These are phyloP conservation scores for Metrosideros polymorpha DNA, from an alignment of 441 rosid species.

Conservation along the genomic window DNA sequence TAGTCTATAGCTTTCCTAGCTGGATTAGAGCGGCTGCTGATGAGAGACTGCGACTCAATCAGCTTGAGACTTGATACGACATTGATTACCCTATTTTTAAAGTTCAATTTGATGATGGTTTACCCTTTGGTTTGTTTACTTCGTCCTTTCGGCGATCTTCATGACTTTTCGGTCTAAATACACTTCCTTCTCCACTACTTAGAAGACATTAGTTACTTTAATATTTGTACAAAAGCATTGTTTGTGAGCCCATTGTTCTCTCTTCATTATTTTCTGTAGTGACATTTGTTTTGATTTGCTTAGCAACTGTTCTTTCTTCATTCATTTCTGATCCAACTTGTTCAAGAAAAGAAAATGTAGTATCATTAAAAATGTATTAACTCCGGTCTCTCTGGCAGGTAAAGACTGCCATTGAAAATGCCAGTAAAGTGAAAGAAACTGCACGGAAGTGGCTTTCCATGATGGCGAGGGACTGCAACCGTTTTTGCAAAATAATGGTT, in stretches of 20 bases:
- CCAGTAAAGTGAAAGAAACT: conserved; percentile 54
- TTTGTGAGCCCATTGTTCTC: background rate
- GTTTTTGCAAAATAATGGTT: conserved; percentile 95
- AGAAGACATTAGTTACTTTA: background rate
- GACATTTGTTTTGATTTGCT: background rate
- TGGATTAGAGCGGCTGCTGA: background rate
- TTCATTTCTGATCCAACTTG: background rate
- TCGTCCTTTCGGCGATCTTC: background rate
- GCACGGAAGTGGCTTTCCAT: conserved; percentile 54
- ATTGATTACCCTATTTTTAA: background rate
- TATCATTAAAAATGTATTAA: background rate
- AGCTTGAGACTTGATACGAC: background rate
- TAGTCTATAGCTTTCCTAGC: background rate
- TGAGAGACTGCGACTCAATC: background rate
- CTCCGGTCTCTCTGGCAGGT: conserved; percentile 23
- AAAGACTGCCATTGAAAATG: conserved; percentile 35
- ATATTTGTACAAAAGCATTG: background rate
- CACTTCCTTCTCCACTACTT: background rate
- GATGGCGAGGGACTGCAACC: conserved; percentile 66
- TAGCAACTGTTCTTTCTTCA: background rate
- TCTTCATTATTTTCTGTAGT: background rate
- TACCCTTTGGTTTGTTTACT: background rate
- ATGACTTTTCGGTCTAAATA: background rate
- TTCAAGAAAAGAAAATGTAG: background rate
- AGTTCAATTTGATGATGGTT: background rate